phyloP scores from a whole-genome alignment of 1,139 yeast genomes.

The Nadsonia starkeyi-henricii region DNA sequence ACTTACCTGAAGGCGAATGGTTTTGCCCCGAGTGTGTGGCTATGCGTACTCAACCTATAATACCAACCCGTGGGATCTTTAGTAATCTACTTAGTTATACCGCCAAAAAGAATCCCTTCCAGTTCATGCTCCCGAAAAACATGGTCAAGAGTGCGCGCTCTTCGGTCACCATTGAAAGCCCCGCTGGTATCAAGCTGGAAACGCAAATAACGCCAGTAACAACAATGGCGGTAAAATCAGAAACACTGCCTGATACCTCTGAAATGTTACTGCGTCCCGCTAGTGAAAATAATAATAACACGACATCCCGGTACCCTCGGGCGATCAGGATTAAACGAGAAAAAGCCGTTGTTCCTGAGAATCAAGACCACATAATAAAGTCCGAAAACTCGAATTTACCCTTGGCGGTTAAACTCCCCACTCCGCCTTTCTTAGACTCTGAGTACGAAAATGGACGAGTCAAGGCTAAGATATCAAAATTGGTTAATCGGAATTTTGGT shows the following conservation, averaged over 20 bases:
- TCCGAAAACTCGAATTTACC: constrained; percentile 28
- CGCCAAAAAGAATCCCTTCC: constrained; percentile 52
- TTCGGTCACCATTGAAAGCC: constrained; percentile 7
- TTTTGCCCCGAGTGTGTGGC: constrained; percentile 57
- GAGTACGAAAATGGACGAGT: neutral
- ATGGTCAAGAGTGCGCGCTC: constrained; percentile 5
- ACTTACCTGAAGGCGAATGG: constrained; percentile 85
- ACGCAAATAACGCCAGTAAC: too few relatives aligned
- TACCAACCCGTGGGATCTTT: constrained; percentile 32
- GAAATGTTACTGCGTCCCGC: too few relatives aligned
- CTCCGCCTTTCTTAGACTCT: neutral
- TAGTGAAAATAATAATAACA: too few relatives aligned
- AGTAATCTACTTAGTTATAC: constrained; percentile 47
- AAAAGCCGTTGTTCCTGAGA: constrained; percentile 10
- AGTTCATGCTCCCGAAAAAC: constrained; percentile 54
- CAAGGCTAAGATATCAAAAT: neutral
- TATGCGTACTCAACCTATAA: neutral
- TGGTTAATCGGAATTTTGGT: constrained; percentile 16
- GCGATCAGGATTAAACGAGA: too few relatives aligned
- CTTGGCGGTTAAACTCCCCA: constrained; percentile 1
- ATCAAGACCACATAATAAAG: constrained; percentile 50
- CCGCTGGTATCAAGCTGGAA: too few relatives aligned
- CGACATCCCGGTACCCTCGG: too few relatives aligned
- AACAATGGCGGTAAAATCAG: too few relatives aligned
- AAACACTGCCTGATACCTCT: too few relatives aligned